phyloP scores from a whole-genome alignment of 2,329 filamentous ascomycete species.

The Pseudocercospora vitis region DNA sequence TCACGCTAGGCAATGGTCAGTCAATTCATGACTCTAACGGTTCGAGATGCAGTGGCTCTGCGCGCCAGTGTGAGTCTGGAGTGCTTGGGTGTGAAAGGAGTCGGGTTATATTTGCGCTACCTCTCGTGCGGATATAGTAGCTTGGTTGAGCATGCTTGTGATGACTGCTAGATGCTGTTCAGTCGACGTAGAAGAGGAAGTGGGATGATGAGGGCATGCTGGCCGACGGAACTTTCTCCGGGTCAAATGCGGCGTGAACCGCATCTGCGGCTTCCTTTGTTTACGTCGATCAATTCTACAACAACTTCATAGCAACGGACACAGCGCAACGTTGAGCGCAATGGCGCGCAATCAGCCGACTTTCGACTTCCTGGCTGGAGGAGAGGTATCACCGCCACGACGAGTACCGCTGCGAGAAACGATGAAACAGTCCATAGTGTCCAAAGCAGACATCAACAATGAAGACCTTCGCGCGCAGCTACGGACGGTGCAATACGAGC shows the following conservation, averaged over 20 bases:
- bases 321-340: background rate
- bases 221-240: no score
- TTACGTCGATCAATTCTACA: background rate
- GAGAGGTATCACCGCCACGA: constrained; percentile 35
- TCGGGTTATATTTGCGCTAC: no score
- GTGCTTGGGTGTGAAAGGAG: no score
- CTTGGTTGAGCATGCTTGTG: no score
- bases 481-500: constrained; percentile 81
- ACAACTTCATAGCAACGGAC: background rate
- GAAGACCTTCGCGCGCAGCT: constrained; percentile 89
- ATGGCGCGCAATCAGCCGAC: constrained; percentile 43
- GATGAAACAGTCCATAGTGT: constrained; percentile 44
- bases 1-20: no score
- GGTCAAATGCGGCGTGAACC: background rate
- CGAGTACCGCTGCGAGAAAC: constrained; percentile 44
- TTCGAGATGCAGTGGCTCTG: no score
- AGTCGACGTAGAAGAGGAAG: no score
- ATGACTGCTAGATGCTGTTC: no score
- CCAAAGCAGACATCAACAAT: constrained; percentile 47
- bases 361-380: constrained; percentile 53
- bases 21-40: no score
- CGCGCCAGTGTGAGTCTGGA: no score
- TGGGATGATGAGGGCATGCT: no score
- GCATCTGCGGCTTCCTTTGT: background rate
- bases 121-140: no score